Conservation (phyloP, 129 eudicot genomes). For the Kitagawia praeruptora region DNA sequence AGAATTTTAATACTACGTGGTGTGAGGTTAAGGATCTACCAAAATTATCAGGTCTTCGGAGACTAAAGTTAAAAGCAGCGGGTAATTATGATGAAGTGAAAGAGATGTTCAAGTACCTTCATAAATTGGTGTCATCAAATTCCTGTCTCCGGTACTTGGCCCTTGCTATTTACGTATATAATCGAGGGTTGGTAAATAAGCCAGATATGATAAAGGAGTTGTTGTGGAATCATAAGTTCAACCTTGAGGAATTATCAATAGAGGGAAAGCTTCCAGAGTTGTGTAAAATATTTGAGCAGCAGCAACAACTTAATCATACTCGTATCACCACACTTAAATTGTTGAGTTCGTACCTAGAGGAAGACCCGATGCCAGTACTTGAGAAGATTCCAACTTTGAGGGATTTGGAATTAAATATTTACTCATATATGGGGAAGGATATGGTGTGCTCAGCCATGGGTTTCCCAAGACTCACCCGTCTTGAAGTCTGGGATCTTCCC, state of each 20-base stretch:
- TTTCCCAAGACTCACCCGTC: not conserved
- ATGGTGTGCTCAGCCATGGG: not conserved
- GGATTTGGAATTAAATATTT: too few relatives aligned
- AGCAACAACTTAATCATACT: not conserved
- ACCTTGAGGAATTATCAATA: too few relatives aligned
- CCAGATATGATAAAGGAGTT: not conserved
- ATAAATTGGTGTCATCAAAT: not conserved
- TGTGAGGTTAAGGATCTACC: not conserved
- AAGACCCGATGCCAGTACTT: not conserved
- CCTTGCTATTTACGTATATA: not conserved
- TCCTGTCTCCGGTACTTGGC: not conserved
- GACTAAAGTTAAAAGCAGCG: not conserved
- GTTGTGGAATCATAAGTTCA: too few relatives aligned
- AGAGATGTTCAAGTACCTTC: not conserved
- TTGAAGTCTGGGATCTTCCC: rapidly evolving
- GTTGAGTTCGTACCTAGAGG: rapidly evolving
- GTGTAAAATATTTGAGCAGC: not conserved
- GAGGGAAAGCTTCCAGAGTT: not conserved
- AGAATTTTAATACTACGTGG: not conserved
- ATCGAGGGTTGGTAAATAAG: too few relatives aligned
- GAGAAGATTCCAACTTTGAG: not conserved
- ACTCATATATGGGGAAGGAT: not conserved
- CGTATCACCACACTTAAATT: not conserved
- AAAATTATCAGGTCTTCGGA: not conserved
- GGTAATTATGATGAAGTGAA: not conserved